A percentile compares a stretch with the other conserved stretches of the same genome.
These are phyloP conservation scores for Heliosperma pusillum DNA, from an alignment of 148 eudicot species.

Conservation along the genomic window DNA sequence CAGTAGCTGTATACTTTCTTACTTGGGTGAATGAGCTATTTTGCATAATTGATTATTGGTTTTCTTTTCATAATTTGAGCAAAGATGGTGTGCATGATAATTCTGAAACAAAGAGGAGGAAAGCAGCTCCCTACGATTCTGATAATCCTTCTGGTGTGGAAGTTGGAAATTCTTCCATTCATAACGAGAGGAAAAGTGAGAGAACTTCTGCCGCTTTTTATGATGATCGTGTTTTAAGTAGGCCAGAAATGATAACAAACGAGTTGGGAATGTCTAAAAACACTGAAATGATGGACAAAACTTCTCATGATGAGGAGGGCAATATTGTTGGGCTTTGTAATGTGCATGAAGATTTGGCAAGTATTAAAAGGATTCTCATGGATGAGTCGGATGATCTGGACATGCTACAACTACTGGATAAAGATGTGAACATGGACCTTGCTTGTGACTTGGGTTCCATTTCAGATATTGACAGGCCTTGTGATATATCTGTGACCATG, in stretches of 20 bases:
- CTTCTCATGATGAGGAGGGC: conserved; percentile 2
- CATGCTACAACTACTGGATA: conserved; percentile 24
- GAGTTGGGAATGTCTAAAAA: conserved; percentile 19
- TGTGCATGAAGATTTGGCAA: conserved; percentile 28
- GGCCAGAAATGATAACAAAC: conserved; percentile 25
- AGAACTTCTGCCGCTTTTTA: conserved; percentile 17
- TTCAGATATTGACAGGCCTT: conserved; percentile 24
- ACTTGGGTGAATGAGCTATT: conserved; percentile 3
- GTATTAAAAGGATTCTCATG: conserved; percentile 32
- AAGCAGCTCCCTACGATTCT: conserved; percentile 17
- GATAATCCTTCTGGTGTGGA: conserved; percentile 20
- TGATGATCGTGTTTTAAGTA: conserved; percentile 22
- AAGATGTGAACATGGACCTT: conserved; percentile 20
- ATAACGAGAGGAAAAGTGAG: background rate
- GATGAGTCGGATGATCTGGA: conserved; percentile 31
- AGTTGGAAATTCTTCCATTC: background rate
- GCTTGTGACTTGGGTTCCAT: conserved; percentile 27
- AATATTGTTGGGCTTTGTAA: conserved; percentile 17
- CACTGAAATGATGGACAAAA: conserved; percentile 10
- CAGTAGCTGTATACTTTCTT: background rate
- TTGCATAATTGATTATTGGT: background rate
- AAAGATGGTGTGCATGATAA: conserved; percentile 26
- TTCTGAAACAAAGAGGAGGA: conserved; percentile 20
- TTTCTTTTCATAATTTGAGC: background rate
- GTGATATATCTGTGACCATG: conserved; percentile 5